phyloP scores from a whole-genome alignment of 2,329 filamentous ascomycete species.

The Fusarium keratoplasticum region DNA sequence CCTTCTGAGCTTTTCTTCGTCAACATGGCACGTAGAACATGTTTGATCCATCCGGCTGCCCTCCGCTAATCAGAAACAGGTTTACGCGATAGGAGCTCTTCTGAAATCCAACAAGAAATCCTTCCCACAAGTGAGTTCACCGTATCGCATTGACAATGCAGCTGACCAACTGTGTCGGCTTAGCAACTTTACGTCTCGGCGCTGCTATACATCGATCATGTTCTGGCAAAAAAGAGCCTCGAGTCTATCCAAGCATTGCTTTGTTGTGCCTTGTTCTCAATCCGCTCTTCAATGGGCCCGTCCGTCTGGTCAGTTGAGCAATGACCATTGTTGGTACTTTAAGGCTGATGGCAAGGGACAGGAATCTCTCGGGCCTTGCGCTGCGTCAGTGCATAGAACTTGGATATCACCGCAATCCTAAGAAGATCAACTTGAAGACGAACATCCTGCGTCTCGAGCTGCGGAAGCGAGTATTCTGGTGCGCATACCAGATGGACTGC shows the following conservation, averaged over 20 bases:
- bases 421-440: neutral
- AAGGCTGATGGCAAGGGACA: neutral
- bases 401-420: conserved; percentile 14
- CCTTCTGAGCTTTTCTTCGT: conserved; percentile 8
- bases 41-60: too few species aligned
- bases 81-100: conserved; percentile 16
- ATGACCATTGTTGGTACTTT: neutral
- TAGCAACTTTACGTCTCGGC: conserved; percentile 18
- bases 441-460: conserved; percentile 1
- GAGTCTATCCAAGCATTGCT: conserved; percentile 46
- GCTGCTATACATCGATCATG: neutral
- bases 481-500: conserved; percentile 15
- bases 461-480: conserved; percentile 16
- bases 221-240: conserved; percentile 36
- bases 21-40: neutral
- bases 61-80: neutral
- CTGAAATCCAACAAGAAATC: neutral
- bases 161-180: neutral
- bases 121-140: conserved; percentile 1
- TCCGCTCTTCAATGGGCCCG: conserved; percentile 42
- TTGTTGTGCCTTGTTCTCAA: conserved; percentile 45
- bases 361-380: conserved; percentile 19
- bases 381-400: conserved; percentile 20
- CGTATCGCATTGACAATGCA: neutral
- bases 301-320: conserved; percentile 42